Evolutionary conservation across 75 land plant species (phyloP), one percentile per base, ranked within the genome.

Genomic region (Chamaecyparis obtusa): DNA sequence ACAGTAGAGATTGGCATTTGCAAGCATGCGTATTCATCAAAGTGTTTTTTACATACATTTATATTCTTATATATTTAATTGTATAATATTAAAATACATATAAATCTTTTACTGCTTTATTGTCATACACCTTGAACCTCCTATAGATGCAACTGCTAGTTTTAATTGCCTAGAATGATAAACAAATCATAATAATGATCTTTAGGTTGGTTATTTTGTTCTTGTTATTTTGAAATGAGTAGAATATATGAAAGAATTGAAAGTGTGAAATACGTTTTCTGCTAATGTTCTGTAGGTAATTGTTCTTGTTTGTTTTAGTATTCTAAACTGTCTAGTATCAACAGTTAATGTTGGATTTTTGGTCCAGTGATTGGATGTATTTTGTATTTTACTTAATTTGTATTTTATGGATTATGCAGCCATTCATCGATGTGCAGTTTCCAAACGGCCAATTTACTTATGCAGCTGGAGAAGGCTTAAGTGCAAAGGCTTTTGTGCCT

Each of bases 401-500:
- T 86, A 37, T 41, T 86, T 86, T 51, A 9, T 81, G 46, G 15
- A 44, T 86, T 48, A 37, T 55, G 64, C 95, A 96, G 98, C 93
- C 99, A 30, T 98, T 97, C 81, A 90, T 98, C 89, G 99, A 98
- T 87, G 82, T 98, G 93, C 99, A 98, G 86, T 98, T 97, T 86
- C 99, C 99, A 82, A 96, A 98, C 91, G 99, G 99, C 30, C 99
- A 98, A 89, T 43, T 97, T 13, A 98, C 99, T 37, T 98, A 97
- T 87, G 96, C 97, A n/a, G 92, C 99, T 77, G 99, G 99, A 41
- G 99, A 98, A 83, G 99, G 99, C 13, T 30, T 98, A 76, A 93
- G 93, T 10, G 89, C 94, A 19, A 96, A 95, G 88, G 95, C 98
- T 67, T 97, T 98, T 60, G 79, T 96, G 77, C 96, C 95, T 51